A percentile compares a stretch with the other conserved stretches of the same genome.
These are phyloP conservation scores for Echinochloa phyllopogon DNA, from an alignment of 176 grass and related monocot species.

Conservation along the genomic window DNA sequence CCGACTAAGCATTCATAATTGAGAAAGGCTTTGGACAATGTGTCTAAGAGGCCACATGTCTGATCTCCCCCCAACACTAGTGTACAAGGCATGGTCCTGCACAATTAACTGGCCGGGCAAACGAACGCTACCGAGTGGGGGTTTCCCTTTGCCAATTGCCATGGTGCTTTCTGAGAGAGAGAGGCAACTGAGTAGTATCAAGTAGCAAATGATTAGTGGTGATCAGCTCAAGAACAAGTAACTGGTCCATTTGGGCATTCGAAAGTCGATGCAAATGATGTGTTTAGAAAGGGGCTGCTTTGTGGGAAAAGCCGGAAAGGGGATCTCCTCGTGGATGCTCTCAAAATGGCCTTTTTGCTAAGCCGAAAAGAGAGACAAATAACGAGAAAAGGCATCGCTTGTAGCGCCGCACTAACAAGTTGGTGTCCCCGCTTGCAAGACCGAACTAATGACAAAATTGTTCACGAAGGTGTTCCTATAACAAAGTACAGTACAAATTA, in stretches of 20 bases:
- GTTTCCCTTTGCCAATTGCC: conserved; percentile 2
- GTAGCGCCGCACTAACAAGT: not conserved
- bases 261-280: conserved; percentile 53
- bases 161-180: conserved; percentile 3
- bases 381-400: conserved; percentile 2
- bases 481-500: not conserved
- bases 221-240: conserved; percentile 43
- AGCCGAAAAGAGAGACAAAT: not conserved
- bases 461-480: not conserved
- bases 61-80: not conserved
- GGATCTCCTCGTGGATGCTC: conserved; percentile 35
- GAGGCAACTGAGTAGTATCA: conserved; percentile 20
- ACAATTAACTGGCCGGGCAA: conserved; percentile 37
- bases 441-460: not conserved
- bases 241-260: conserved; percentile 36
- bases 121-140: conserved; percentile 10
- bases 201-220: conserved; percentile 44
- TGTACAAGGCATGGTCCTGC: conserved; percentile 30
- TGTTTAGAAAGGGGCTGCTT: conserved; percentile 44
- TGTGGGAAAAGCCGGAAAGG: conserved; percentile 46
- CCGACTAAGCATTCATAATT: conserved; percentile 45
- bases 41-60: not conserved
- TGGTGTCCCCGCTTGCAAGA: not conserved
- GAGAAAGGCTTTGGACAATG: conserved; percentile 25
- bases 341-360: conserved; percentile 39